Base-by-base conservation (phyloP, 2,329 filamentous ascomycete genomes). In the Diaporthe aspalathi region DNA sequence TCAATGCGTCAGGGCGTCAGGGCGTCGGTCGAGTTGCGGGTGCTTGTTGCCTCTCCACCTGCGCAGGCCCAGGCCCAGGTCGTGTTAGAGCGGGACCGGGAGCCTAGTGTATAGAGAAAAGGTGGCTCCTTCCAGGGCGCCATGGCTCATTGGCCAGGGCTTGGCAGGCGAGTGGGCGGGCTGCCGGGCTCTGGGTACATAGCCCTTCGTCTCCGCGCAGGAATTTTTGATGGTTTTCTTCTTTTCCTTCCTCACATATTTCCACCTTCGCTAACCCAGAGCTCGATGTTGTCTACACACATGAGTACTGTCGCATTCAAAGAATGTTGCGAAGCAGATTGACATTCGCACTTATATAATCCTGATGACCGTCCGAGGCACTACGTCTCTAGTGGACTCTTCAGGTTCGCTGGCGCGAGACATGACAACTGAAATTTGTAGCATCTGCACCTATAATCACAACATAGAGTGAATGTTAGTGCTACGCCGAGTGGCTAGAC, bases 221-320 rank as follows among this genome's bases (percentile, higher is more conserved):
- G 35, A 60, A 40, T 70, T 69, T 75, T 72, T 77, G 77, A 6
- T 76, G 67, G 77, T 77, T 80, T 79, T 79, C 80, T 80, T 78
- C 78, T 79, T 77, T 79, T 81, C 81, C 43, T 35, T 71, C 63
- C 83, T 82, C 81, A 85, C 84, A 88, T 84, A 87, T 86, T 81
- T 82, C 75, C 80, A 73, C 80, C 83, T 84, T 85, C 80, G 78
- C 68, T 43, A 52, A 40, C 35, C 80, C 78, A 80, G 73, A 77
- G 74, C 79, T 81, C 81, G 70, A 54, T 62, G 73, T 75, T 74
- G 75, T 75, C 77, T 76, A 76, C 79, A 80, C 81, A 75, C 71
- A 45, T 68, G 71, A 52, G 71, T 20, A 14, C 68, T 73, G 65
- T 60, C 43, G 53, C 65, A 71, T 73, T 71, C 71, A 22, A 16